Percentiles rank a stretch among this genome's conserved stretches.
Conservation (phyloP, 2,329 filamentous ascomycete species). For the Myriosclerotinia curreyana region DNA sequence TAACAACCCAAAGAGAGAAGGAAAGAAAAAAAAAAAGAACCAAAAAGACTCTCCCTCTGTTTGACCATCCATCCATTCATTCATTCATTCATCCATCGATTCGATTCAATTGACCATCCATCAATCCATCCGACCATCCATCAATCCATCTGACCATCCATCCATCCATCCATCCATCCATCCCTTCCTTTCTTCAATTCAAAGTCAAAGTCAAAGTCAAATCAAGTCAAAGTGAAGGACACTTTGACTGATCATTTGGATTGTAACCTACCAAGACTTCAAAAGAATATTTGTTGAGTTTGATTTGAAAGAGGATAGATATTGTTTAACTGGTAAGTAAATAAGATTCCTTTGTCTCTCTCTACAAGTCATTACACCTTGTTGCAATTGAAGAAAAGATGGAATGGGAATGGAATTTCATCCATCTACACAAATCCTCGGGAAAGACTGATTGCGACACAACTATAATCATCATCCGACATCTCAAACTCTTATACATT, state of each 20-base stretch:
- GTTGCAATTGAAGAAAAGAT: neutral
- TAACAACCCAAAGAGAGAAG: too few species aligned
- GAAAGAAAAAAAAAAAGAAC: too few species aligned
- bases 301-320: neutral
- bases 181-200: too few species aligned
- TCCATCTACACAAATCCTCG: neutral
- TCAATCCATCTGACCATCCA: neutral
- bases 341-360: neutral
- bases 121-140: neutral
- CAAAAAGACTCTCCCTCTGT: neutral
- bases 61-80: constrained; percentile 13
- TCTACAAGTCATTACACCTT: neutral
- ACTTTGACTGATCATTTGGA: neutral
- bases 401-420: too few species aligned
- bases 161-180: constrained; percentile 12
- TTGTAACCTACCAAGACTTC: neutral
- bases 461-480: neutral
- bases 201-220: neutral
- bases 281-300: neutral
- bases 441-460: constrained; percentile 7
- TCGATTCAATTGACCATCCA: too few species aligned
- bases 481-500: neutral
- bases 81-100: constrained; percentile 5
- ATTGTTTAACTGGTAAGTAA: constrained; percentile 10
- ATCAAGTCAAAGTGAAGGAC: neutral